Evolutionary conservation across 306 rosid species (phyloP).

Genomic region (Erythrophleum fordii): DNA sequence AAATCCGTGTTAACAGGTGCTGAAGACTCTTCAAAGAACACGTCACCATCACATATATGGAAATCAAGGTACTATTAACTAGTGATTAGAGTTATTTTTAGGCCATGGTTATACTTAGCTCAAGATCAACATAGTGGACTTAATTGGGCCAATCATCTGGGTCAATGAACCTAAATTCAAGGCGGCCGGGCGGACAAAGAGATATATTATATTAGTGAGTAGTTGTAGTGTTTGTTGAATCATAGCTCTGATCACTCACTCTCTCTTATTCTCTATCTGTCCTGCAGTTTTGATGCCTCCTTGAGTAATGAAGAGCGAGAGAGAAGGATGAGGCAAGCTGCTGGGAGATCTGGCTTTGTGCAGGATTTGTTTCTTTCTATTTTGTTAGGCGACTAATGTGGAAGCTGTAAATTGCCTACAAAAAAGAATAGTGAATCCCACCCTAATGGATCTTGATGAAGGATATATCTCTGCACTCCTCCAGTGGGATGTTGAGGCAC

Average conservation of each 20-base stretch:
- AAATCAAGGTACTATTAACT: slow-evolving; percentile 75
- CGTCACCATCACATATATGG: slow-evolving; percentile 70
- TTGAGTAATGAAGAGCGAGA: slow-evolving; percentile 89
- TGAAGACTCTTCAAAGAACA: slow-evolving; percentile 66
- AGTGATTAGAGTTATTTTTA: not conserved
- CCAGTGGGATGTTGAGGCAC: not conserved
- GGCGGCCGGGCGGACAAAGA: too few relatives aligned
- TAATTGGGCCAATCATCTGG: too few relatives aligned
- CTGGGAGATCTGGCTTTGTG: slow-evolving; percentile 88
- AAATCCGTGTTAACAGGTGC: slow-evolving; percentile 71
- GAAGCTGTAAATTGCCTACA: slow-evolving; percentile 27
- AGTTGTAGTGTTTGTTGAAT: not conserved
- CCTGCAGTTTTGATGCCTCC: slow-evolving; percentile 81
- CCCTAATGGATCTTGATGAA: not conserved
- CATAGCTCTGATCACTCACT: not conserved
- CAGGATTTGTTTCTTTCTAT: slow-evolving; percentile 83
- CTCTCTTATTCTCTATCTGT: not conserved
- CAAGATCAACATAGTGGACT: not conserved
- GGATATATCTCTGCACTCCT: not conserved
- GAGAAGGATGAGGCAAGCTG: slow-evolving; percentile 74
- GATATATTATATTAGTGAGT: too few relatives aligned
- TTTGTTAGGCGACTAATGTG: slow-evolving; percentile 57
- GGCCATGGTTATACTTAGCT: not conserved
- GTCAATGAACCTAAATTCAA: too few relatives aligned
- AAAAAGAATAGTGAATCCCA: not conserved